Conservation (phyloP, 768 basidiomycete genomes). For the Mycena latifolia region DNA sequence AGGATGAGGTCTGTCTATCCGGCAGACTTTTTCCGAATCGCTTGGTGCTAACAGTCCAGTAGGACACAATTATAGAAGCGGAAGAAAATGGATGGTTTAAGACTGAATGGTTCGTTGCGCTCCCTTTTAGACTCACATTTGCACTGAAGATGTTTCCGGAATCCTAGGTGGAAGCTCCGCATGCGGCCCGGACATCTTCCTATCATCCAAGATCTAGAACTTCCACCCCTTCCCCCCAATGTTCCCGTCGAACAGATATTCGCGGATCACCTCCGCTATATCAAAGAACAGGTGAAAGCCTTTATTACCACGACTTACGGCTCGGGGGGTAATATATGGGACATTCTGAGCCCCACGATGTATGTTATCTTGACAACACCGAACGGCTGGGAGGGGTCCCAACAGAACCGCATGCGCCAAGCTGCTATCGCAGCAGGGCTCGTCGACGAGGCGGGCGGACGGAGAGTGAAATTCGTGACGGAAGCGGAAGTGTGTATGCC, state of each 20-base stretch:
- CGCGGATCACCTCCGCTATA: constrained; percentile 34
- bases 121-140: neutral
- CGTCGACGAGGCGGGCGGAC: constrained; percentile 32
- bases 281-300: constrained; percentile 35
- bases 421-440: constrained; percentile 39
- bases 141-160: neutral
- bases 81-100: constrained; percentile 34
- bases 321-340: constrained; percentile 36
- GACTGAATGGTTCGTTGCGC: constrained; percentile 25
- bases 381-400: constrained; percentile 41
- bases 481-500: constrained; percentile 32
- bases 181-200: constrained; percentile 38
- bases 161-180: constrained; percentile 36
- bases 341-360: constrained; percentile 31
- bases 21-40: neutral
- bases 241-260: constrained; percentile 35
- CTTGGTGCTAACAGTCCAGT: neutral
- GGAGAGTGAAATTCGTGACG: constrained; percentile 37
- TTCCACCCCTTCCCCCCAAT: constrained; percentile 31
- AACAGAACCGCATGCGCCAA: constrained; percentile 37
- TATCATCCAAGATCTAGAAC: constrained; percentile 33
- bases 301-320: constrained; percentile 34
- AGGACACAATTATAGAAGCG: constrained; percentile 30
- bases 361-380: constrained; percentile 40
- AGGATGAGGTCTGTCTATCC: constrained; percentile 26